Evolutionary conservation across 108 stramenopile genomes (phyloP), one percentile per base, ranked within the genome.

Genomic region (Pseudonitzschia pungens): DNA sequence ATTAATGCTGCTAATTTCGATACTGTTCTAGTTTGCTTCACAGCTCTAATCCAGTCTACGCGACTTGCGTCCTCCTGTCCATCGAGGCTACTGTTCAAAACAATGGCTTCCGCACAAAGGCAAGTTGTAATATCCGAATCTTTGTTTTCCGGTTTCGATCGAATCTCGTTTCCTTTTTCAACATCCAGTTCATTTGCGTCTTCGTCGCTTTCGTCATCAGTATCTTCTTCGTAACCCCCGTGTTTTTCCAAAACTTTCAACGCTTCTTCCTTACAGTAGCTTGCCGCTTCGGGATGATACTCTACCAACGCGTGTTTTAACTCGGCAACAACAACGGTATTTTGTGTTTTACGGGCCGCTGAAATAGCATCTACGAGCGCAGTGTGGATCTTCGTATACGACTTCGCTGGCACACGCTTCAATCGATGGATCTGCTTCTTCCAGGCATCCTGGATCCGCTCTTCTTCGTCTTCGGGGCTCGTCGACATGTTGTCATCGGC

Each of bases 291-390:
- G 2, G 89, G 86, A 42, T 88, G 89, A 44, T 84, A 75, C 57
- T 87, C 71, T 21, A 87, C 80, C 0, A 94, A 73, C 10, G 89
- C 87, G 22, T 73, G 74, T 29, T 87, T 84, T 22, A 94, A 75
- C 54, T 87, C 81, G 12, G 81, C 86, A 28, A 91, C 87, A 36
- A 88, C 86, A 64, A 79, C 85, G 21, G 81, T 71, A 10, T 86
- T 66, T 63, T 92, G 86, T 31, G 89, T 83, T 68, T 92, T 90
- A 31, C 93, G 82, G 18, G 93, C 93, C 66, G 88, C 82, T 51
- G 89, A 78, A 63, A 94, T 87, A 0, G 93, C 93, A 21, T 84
- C 83, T 16, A 90, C 82, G 18, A 94, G 66, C 18, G 78, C 58
- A 26, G 88, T 83, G 9, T 88, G 83, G 55, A 94, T 87, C 31